Evolutionary conservation across 129 eudicot species (phyloP), one percentile per base, ranked within the genome.

Genomic region (Erigeron canadensis): DNA sequence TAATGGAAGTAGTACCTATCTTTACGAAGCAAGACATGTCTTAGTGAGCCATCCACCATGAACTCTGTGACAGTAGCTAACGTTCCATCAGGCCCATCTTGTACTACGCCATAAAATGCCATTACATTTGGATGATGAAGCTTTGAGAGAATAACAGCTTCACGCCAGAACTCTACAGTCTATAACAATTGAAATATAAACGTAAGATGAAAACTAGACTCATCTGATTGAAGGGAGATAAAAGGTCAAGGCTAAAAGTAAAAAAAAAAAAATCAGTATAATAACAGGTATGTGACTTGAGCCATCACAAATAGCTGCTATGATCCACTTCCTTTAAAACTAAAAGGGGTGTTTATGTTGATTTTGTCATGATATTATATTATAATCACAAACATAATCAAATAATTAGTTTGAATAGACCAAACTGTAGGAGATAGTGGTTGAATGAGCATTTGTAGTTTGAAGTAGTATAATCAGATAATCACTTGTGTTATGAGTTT

Each of bases 121-220:
- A 93, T 85, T 69, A 93, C 96, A 46, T 93, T 93, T 63, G 98
- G 98, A 84, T 93, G 98, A 81, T 93, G 98, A 70, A 92, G 96
- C 83, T 89, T 89, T 65, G 98, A 86, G 19, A 85, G 85, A 75
- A 88, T 92, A 42, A 83, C 96, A 73, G 98, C 96, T 80, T 93
- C 98, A 40, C 88, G 84, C 98, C 98, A 93, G 77, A 93, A 89
- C 71, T 93, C 96, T 50, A 81, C 42, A 11, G 88, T 85, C 98
- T 93, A 74, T 60, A 81, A 75, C n/a, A 17, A 48, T 16, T 48
- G 12, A 12, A 78, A 42, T 6, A 28, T 43, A 22, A 73, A 42
- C 17, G 12, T 43, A 79, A 66, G 62, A 54, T 63, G 23, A 19
- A 69, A 28, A 62, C 6, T n/a, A 7, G 34, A 68, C 22, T 8